Evolutionary conservation across 1,139 yeast species (phyloP).

Genomic region (Suzukiozyma palmioleophila): DNA sequence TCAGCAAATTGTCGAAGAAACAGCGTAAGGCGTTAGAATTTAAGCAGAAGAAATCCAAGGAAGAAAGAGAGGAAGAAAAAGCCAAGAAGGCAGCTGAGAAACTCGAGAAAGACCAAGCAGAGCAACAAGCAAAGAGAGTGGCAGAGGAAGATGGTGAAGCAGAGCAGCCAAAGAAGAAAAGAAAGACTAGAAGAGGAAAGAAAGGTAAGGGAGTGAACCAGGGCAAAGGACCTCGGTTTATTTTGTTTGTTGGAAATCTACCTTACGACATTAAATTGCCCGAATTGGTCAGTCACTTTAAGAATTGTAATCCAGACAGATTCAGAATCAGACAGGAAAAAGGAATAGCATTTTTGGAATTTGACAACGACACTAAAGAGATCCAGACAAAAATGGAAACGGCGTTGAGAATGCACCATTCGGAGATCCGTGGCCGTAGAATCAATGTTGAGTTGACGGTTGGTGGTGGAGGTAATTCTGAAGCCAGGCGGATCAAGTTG

Average conservation of each 20-base stretch:
- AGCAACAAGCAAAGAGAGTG: slow-evolving; percentile 12
- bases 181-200: slow-evolving; percentile 76
- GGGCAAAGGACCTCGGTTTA: slow-evolving; percentile 63
- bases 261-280: slow-evolving; percentile 67
- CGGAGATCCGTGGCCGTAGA: slow-evolving; percentile 60
- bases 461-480: slow-evolving; percentile 96
- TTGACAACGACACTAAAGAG: slow-evolving; percentile 55
- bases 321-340: slow-evolving; percentile 76
- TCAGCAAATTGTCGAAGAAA: slow-evolving; percentile 58
- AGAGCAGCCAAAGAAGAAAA: slow-evolving; percentile 49
- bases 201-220: slow-evolving; percentile 53
- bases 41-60: slow-evolving; percentile 41
- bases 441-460: slow-evolving; percentile 95
- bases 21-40: slow-evolving; percentile 76
- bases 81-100: slow-evolving; percentile 12
- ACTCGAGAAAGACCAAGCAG: slow-evolving; percentile 18
- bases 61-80: slow-evolving; percentile 15
- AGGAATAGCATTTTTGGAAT: slow-evolving; percentile 93
- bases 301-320: slow-evolving; percentile 65
- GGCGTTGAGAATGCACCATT: slow-evolving; percentile 80
- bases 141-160: slow-evolving; percentile 11
- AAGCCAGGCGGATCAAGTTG: slow-evolving; percentile 63
- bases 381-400: slow-evolving; percentile 77
- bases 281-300: slow-evolving; percentile 71
- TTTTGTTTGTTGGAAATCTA: slow-evolving; percentile 87